Percentiles rank a stretch among this genome's conserved stretches.
Evolutionary conservation across 257 asterid genomes (phyloP).

Genomic region (Handroanthus guayacan): DNA sequence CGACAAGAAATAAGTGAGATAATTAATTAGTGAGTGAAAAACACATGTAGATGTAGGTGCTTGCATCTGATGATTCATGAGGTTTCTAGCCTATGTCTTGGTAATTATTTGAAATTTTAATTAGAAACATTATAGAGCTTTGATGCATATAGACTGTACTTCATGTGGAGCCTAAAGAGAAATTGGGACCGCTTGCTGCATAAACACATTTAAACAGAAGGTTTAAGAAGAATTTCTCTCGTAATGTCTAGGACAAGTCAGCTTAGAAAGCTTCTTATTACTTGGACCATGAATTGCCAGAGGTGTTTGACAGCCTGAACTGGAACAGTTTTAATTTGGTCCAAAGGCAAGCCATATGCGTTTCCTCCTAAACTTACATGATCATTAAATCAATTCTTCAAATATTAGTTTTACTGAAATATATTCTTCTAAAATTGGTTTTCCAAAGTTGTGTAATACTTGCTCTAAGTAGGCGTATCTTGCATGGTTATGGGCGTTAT

Average conservation of each 20-base stretch:
- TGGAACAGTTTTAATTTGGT: not conserved
- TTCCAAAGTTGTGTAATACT: no score
- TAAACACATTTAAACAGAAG: not conserved
- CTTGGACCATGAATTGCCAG: not conserved
- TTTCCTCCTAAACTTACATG: not conserved
- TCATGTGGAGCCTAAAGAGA: not conserved
- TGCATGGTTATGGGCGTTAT: no score
- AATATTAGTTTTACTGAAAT: not conserved
- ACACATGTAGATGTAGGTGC: no score
- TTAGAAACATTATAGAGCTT: not conserved
- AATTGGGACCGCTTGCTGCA: not conserved
- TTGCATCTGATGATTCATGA: not conserved
- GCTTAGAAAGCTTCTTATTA: no score
- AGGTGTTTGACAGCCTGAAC: not conserved
- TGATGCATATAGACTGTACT: not conserved
- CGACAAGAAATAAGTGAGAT: not conserved
- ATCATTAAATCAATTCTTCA: not conserved
- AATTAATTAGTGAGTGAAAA: no score
- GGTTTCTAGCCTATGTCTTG: not conserved
- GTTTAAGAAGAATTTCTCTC: not conserved
- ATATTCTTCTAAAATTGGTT: not conserved
- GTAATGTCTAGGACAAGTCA: not conserved
- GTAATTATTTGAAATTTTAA: not conserved
- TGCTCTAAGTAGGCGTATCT: no score
- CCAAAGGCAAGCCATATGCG: not conserved